These are phyloP conservation scores for Penicillium decumbens DNA, from an alignment of 2,329 filamentous ascomycete genomes.

Conservation along the genomic window DNA sequence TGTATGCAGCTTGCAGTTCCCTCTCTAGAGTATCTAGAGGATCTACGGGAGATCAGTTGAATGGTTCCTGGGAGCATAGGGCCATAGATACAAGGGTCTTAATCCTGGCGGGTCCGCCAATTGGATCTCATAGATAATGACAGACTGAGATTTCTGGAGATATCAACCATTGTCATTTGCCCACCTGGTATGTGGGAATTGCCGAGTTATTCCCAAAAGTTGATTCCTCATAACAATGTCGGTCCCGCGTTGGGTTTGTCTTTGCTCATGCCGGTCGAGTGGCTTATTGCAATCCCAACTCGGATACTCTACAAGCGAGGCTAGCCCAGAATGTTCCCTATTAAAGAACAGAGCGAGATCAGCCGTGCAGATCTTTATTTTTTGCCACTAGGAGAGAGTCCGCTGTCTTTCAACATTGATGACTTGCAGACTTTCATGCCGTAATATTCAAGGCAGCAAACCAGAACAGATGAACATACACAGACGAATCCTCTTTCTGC, in stretches of 20 bases:
- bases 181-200: neutral
- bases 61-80: neutral
- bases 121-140: neutral
- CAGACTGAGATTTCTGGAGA: neutral
- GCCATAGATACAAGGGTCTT: neutral
- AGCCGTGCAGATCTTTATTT: neutral
- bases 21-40: neutral
- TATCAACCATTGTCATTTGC: conserved; percentile 1
- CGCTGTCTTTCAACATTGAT: neutral
- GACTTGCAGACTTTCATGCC: neutral
- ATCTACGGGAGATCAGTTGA: neutral
- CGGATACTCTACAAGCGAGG: neutral
- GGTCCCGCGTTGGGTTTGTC: neutral
- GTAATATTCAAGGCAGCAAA: neutral
- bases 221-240: conserved; percentile 6
- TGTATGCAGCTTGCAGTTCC: neutral
- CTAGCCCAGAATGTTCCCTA: neutral
- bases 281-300: neutral
- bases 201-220: neutral
- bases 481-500: neutral
- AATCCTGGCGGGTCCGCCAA: neutral
- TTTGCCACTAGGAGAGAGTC: neutral
- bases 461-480: neutral
- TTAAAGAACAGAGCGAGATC: neutral
- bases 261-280: neutral